These are phyloP conservation scores for Chlorella sp. DNA, from an alignment of 139 green algal species.

Conservation along the genomic window DNA sequence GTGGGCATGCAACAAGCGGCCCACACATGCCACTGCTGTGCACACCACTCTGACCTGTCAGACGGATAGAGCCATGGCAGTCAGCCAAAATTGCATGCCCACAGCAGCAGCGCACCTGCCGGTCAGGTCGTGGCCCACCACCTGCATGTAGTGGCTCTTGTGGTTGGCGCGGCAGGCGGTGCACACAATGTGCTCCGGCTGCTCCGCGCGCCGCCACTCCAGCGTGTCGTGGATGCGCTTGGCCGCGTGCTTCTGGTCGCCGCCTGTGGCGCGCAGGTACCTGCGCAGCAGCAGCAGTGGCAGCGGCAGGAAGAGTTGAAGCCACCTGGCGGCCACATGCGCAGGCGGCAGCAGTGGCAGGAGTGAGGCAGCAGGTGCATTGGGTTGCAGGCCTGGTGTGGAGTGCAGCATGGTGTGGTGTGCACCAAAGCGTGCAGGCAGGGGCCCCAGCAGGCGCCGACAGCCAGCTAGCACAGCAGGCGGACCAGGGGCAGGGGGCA, in stretches of 20 bases:
- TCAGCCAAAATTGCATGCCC: too few species aligned
- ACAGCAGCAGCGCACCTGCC: neutral
- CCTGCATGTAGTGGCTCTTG: conserved; percentile 80
- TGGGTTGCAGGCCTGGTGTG: too few species aligned
- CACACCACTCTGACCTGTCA: too few species aligned
- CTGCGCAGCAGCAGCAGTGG: neutral
- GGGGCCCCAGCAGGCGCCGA: neutral
- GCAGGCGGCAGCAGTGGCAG: too few species aligned
- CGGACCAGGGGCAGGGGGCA: neutral
- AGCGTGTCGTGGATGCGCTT: conserved; percentile 69
- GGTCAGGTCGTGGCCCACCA: conserved; percentile 50
- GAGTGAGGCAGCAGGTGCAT: too few species aligned
- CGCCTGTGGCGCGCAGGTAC: conserved; percentile 33
- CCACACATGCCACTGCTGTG: too few species aligned
- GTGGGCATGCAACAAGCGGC: too few species aligned
- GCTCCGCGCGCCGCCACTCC: conserved; percentile 55
- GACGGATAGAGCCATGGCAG: too few species aligned
- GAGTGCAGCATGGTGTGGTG: too few species aligned
- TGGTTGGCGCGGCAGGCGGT: conserved; percentile 53
- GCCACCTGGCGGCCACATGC: too few species aligned
- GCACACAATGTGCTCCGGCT: conserved; percentile 65
- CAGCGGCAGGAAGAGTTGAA: neutral
- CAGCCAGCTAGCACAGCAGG: neutral
- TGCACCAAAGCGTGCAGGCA: too few species aligned
- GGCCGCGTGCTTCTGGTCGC: conserved; percentile 37